These are phyloP conservation scores for Sporisorium exsertum DNA, from an alignment of 1,284 basidiomycete genomes.

Conservation along the genomic window DNA sequence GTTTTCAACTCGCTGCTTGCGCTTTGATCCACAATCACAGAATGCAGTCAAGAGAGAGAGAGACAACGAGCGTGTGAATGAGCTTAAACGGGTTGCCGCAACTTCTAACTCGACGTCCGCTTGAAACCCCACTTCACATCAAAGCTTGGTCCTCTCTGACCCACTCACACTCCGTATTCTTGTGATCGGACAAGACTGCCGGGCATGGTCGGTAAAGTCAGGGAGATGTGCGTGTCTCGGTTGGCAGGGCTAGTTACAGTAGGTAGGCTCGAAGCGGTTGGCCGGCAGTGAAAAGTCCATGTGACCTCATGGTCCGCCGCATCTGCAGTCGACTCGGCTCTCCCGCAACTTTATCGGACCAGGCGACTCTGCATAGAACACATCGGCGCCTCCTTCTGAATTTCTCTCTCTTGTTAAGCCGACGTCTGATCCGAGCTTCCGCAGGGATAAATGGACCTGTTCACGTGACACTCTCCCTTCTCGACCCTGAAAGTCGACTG, in stretches of 20 bases:
- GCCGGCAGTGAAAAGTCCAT: neutral
- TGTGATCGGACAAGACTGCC: no score
- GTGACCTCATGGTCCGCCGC: conserved; percentile 1
- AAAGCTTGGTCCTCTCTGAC: neutral
- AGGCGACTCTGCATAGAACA: neutral
- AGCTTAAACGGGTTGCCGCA: neutral
- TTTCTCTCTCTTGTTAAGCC: neutral
- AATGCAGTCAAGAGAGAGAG: neutral
- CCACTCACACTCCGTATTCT: no score
- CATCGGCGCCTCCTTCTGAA: neutral
- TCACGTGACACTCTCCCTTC: conserved; percentile 4
- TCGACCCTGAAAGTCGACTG: conserved; percentile 5
- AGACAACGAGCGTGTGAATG: neutral
- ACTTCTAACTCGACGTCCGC: neutral
- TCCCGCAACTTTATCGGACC: neutral
- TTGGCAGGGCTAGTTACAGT: no score
- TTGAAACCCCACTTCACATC: neutral
- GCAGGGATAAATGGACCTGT: no score
- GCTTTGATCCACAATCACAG: neutral
- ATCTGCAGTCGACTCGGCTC: neutral
- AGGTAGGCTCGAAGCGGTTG: no score
- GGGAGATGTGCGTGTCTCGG: no score
- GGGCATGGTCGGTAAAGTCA: no score
- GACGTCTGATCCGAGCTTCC: neutral
- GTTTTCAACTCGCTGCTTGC: neutral